Evolutionary conservation across 2,329 filamentous ascomycete genomes (phyloP), one percentile per base, ranked within the genome.

Genomic region (Colletotrichum cuscutae): DNA sequence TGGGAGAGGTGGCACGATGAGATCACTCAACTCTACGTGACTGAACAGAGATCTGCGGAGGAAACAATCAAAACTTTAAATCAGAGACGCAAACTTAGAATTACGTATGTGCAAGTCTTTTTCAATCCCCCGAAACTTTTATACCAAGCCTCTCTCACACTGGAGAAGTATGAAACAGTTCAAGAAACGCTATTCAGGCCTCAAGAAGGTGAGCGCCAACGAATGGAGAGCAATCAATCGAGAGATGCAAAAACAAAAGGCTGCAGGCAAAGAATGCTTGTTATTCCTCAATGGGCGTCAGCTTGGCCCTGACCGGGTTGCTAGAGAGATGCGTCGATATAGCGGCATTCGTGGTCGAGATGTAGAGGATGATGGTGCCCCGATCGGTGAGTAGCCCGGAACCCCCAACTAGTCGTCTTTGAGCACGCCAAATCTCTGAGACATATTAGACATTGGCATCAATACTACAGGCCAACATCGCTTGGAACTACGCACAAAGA

Each of bases 21-120:
- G 12, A 59, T 66, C 28, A 66, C 15, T 5, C 64, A 54, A 12
- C 19, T 66, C 9, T 66, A 66, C 13, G 54, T 66, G 2, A 26
- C 12, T 5, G 54, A 66, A 32, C 22, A 59, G n/a, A 66, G 49
- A 13, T 59, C 64, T 9, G n/a, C 28, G 19, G 37, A 49, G n/a
- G 54, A 66, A 5, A 59, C 54, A 4, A 49, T 59, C 5, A 7
- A n/a, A 3, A 7, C n/a, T 13, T 1, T 66, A 3, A 35, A 19
- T 13, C 13, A 59, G 5, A 15, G 24, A 3, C 30, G 60, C 1
- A 5, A 15, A 5, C n/a, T 59, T 0, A 58, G 19, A 2, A 59
- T 66, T 1, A 66, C 64, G n/a, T n/a, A n/a, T n/a, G n/a, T n/a
- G n/a, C n/a, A n/a, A n/a, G n/a, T n/a, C n/a, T n/a, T n/a, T n/a